Base-by-base conservation (phyloP, 805 yeast genomes). In the Millerozyma acaciae region DNA sequence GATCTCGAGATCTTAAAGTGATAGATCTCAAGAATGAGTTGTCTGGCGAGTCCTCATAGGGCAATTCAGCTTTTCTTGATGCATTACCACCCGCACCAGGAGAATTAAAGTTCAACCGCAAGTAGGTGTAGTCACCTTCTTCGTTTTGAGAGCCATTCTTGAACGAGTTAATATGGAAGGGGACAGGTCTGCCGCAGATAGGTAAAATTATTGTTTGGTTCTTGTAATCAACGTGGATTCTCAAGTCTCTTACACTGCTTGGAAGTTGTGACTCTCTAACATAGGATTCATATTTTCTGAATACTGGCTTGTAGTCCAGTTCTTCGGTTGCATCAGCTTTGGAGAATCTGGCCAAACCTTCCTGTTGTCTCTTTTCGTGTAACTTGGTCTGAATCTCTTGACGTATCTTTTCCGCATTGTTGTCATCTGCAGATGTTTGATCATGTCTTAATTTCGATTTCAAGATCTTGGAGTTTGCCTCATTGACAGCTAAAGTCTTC, bases 111-210 rank as follows among this genome's bases (percentile, higher is more conserved):
- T 90, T 90, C 52, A 90, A 71, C 59, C 98, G 78, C 50, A 90
- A 57, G 53, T 85, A 89, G 1, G 96, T 88, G 57, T 76, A 88
- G 46, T 89, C 97, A 33, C 97, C 97, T 67, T 93, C 97, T 52
- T 93, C 98, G 43, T 82, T 86, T 52, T 88, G 89, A 8, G 95
- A 84, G 31, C 96, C 97, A 54, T 86, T 89, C 52, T 89, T 90
- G 65, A 84, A 89, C 4, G 97, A 71, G 57, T 87, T 87, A 53
- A 90, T 88, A 57, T 90, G 98, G 70, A 93, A 90, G 16, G 98
- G 98, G 33, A 93, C 97, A 1, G 97, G 97, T 51, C 97, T 75
- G 42, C 98, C 98, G 50, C 82, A 76, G 38, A 90, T 83, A 32
- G 98, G 98, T 38, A 90, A 65, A 40, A 90, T 76, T 35, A 90